Evolutionary conservation across 164 flowering plant species (phyloP).

Genomic region (Hamamelis virginiana): DNA sequence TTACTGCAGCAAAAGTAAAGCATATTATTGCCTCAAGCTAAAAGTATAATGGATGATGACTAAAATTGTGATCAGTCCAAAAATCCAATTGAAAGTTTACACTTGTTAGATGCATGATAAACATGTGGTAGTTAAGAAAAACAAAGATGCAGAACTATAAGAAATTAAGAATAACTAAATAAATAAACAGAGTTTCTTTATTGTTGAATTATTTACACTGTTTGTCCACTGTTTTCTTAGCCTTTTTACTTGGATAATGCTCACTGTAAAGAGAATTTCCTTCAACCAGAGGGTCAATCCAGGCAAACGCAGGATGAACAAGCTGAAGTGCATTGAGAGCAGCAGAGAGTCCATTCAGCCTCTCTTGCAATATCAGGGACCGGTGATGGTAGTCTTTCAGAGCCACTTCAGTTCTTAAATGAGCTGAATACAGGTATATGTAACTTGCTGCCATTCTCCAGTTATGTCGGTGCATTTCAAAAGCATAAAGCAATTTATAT

Average conservation of each 20-base stretch:
- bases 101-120: not conserved
- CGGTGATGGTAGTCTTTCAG: constrained; percentile 41
- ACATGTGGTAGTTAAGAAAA: not conserved
- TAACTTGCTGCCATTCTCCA: constrained; percentile 87
- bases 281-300: constrained; percentile 67
- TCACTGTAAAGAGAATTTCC: constrained; percentile 31
- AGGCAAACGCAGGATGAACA: constrained; percentile 80
- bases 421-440: constrained; percentile 71
- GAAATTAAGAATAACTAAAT: not conserved
- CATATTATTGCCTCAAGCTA: not conserved
- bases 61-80: not conserved
- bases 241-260: constrained; percentile 65
- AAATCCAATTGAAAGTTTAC: not conserved
- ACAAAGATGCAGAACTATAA: not conserved
- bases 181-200: constrained; percentile 5
- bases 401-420: constrained; percentile 54
- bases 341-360: constrained; percentile 77
- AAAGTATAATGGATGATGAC: not conserved
- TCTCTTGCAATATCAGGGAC: constrained; percentile 64
- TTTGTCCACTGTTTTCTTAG: constrained; percentile 42
- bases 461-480: constrained; percentile 82
- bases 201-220: constrained; percentile 36
- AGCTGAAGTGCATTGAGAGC: constrained; percentile 87
- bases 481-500: constrained; percentile 83
- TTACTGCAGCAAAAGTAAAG: constrained; percentile 31